Evolutionary conservation across 2,329 filamentous ascomycete genomes (phyloP).

Genomic region (Neurospora sp.): DNA sequence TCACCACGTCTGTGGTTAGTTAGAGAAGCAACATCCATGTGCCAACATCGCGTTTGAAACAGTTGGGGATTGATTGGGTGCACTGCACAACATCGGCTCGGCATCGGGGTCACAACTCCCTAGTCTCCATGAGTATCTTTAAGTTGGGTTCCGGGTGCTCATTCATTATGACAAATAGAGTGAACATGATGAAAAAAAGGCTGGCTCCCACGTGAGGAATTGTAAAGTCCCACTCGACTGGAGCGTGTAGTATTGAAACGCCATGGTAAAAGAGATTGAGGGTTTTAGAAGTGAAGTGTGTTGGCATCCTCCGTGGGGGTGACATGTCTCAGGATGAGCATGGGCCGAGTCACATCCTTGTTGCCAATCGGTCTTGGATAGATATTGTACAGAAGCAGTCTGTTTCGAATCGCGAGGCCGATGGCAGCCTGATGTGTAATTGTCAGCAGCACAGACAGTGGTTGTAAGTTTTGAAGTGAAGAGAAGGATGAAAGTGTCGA

Average conservation of each 20-base stretch:
- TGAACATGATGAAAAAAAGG: background rate
- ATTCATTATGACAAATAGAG: background rate
- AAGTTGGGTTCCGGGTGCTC: background rate
- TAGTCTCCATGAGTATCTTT: background rate
- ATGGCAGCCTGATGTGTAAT: background rate
- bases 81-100: background rate
- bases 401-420: background rate
- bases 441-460: background rate
- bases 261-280: background rate
- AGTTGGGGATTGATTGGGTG: background rate
- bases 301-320: background rate
- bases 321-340: background rate
- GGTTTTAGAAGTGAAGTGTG: background rate
- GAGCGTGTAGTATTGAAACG: background rate
- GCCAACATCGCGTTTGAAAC: background rate
- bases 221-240: background rate
- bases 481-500: background rate
- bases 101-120: background rate
- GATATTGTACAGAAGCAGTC: background rate
- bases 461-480: background rate
- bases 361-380: background rate
- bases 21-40: background rate
- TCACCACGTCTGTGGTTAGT: background rate
- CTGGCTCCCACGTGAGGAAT: background rate
- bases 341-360: background rate